A percentile compares a stretch with the other conserved stretches of the same genome.
phyloP scores from a whole-genome alignment of 352 stramenopile genomes.

The Globisporangium takayamanum region DNA sequence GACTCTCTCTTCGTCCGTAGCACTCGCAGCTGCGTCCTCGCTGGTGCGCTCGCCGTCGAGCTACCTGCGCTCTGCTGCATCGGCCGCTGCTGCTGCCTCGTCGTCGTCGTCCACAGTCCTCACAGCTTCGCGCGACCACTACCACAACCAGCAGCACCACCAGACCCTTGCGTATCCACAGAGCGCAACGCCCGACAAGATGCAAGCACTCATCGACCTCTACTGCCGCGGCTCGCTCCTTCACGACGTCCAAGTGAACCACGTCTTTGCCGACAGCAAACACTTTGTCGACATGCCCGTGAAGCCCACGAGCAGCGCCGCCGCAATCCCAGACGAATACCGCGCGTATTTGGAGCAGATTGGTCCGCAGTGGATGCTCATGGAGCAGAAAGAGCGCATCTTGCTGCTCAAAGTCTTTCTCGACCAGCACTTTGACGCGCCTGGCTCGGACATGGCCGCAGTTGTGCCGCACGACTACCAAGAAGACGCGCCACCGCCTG shows the following conservation, averaged over 20 bases:
- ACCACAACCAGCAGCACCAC: too few relatives aligned
- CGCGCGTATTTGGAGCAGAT: constrained; percentile 26
- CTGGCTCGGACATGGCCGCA: constrained; percentile 41
- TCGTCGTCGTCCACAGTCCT: not conserved
- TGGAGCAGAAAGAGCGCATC: constrained; percentile 18
- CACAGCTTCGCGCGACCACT: not conserved
- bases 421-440: constrained; percentile 48
- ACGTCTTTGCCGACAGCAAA: constrained; percentile 82
- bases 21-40: not conserved
- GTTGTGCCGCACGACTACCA: constrained; percentile 39
- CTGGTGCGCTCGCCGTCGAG: constrained; percentile 4
- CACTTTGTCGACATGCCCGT: constrained; percentile 89
- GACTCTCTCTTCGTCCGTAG: constrained; percentile 5
- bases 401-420: constrained; percentile 44
- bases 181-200: not conserved
- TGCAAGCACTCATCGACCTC: constrained; percentile 16
- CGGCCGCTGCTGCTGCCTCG: not conserved
- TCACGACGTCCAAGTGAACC: constrained; percentile 48
- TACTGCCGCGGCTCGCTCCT: constrained; percentile 52
- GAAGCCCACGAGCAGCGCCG: constrained; percentile 25
- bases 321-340: constrained; percentile 21
- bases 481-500: constrained; percentile 17
- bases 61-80: constrained; percentile 4
- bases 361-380: constrained; percentile 14
- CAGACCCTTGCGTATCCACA: not conserved